Base-by-base conservation (phyloP, 1,139 yeast species). In the Yamadazyma diospyri region DNA sequence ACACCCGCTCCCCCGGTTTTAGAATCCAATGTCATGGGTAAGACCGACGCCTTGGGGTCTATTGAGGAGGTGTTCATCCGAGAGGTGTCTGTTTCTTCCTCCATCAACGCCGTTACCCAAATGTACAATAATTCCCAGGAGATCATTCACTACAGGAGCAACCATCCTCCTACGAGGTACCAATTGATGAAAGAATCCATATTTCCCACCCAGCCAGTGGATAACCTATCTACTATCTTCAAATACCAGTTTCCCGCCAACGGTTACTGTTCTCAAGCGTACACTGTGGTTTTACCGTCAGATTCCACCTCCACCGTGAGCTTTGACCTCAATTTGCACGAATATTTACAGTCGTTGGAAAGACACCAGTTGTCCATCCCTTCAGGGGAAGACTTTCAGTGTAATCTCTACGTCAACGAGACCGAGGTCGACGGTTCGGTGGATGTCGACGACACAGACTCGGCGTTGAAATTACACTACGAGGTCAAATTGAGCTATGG, bases 401-500 rank as follows among this genome's bases (percentile, higher is more conserved):
- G 72, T 33, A 59, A 55, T 23, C 52, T 76, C 32, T 55, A 53
- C 6, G 71, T 74, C 12, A 76, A 76, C 44, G 76, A 73, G 15
- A 77, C 72, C 31, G 72, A 66, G 36, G 70, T 73, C 1, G 55
- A 57, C 13, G 55, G 47, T 16, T 57, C 70, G 35, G 51, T 63
- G 30, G 60, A 72, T 51, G 46, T 55, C 39, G 61, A 67, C 49
- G 59, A 60, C 9, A 34, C 27, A 17, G 37, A 25, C 4, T 39
- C 30, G 12, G 40, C 35, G 6, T 53, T 72, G 26, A 61, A 62
- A 4, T 56, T 73, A 16, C 62, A 63, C 33, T 72, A 71, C 43
- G 79, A 74, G 36, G 46, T 74, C 34, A 74, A 73, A 47, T 57
- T 74, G 41, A 62, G 67, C 29, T 49, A 61, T 37, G 80, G 79